Percentiles rank a stretch among this genome's conserved stretches.
These are phyloP conservation scores for Suillus alpinus DNA, from an alignment of 768 basidiomycete species.

Conservation along the genomic window DNA sequence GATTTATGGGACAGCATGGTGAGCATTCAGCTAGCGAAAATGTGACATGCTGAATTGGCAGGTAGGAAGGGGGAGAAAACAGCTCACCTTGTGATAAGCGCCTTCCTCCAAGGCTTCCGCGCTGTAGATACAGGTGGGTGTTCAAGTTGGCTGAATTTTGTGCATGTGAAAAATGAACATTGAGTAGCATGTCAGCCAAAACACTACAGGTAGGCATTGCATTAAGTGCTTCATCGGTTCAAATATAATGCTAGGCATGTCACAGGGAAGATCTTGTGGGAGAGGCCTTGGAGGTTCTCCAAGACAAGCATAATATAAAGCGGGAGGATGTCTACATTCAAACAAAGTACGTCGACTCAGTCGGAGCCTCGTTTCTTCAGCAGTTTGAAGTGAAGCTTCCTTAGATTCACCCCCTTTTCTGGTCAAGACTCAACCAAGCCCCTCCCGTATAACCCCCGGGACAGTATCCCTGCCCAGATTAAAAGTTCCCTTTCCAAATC, in stretches of 20 bases:
- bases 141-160: neutral
- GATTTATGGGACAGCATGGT: slow-evolving; percentile 67
- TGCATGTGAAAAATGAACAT: slow-evolving; percentile 18
- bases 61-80: slow-evolving; percentile 78
- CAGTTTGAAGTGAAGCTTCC: neutral
- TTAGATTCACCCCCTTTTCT: slow-evolving; percentile 67
- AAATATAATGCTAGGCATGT: neutral
- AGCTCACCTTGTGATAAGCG: slow-evolving; percentile 60
- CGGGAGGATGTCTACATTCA: slow-evolving; percentile 76
- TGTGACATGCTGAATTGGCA: slow-evolving; percentile 2
- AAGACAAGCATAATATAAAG: slow-evolving; percentile 54
- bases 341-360: slow-evolving; percentile 56
- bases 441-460: slow-evolving; percentile 66
- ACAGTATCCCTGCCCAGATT: slow-evolving; percentile 58
- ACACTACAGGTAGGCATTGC: slow-evolving; percentile 55
- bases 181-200: slow-evolving; percentile 64
- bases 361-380: neutral
- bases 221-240: neutral
- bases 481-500: slow-evolving; percentile 59
- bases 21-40: slow-evolving; percentile 11
- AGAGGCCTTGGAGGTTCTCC: slow-evolving; percentile 57
- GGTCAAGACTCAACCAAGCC: slow-evolving; percentile 73
- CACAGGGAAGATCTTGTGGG: slow-evolving; percentile 79
- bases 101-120: slow-evolving; percentile 73
- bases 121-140: slow-evolving; percentile 79